These are phyloP conservation scores for Eucalyptus guilfoylei DNA, from an alignment of 345 rosid genomes.

Conservation along the genomic window DNA sequence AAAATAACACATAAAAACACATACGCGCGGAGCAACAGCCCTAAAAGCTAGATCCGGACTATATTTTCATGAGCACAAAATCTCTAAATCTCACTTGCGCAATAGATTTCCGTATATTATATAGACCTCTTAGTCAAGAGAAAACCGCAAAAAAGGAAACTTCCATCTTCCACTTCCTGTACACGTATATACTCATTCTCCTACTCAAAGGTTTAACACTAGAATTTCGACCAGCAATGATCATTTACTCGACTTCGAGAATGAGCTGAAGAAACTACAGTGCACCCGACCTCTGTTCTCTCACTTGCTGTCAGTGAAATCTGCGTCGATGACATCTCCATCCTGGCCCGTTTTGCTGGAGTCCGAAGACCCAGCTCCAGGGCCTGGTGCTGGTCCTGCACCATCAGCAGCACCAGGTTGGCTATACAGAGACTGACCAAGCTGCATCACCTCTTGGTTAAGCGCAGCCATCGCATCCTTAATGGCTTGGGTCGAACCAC, in stretches of 20 bases:
- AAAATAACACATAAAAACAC: background rate
- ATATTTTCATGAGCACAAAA: background rate
- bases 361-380: constrained; percentile 35
- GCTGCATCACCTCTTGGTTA: constrained; percentile 93
- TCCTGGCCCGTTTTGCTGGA: constrained; percentile 47
- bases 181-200: background rate
- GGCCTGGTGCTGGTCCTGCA: constrained; percentile 19
- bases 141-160: background rate
- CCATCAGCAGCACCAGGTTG: constrained; percentile 74
- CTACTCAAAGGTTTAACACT: background rate
- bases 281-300: background rate
- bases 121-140: background rate
- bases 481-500: constrained; percentile 61
- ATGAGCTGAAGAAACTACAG: background rate
- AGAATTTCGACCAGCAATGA: background rate
- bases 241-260: background rate
- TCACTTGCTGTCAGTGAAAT: constrained; percentile 78
- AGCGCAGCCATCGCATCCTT: constrained; percentile 80
- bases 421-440: constrained; percentile 83
- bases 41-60: background rate
- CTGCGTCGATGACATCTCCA: constrained; percentile 90
- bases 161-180: background rate
- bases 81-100: background rate
- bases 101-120: background rate
- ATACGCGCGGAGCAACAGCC: background rate